phyloP scores from a whole-genome alignment of 73 alveolate species.

The Breviolum minutum region DNA sequence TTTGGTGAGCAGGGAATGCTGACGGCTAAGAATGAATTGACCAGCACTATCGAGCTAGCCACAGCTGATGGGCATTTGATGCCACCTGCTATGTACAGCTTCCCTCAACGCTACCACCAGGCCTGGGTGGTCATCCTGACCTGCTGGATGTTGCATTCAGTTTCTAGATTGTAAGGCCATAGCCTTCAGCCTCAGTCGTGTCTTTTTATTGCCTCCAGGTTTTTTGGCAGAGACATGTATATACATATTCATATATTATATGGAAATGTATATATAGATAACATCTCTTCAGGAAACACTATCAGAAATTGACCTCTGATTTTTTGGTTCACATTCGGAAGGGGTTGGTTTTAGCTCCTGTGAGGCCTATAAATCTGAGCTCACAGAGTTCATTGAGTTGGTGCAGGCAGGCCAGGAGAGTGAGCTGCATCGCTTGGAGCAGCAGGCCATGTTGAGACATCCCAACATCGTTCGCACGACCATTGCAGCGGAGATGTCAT shows the following conservation, averaged over 20 bases:
- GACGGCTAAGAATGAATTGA: slow-evolving; percentile 47
- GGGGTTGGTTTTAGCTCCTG: not conserved
- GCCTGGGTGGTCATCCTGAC: not conserved
- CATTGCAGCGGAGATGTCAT: slow-evolving; percentile 79
- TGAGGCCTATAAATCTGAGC: slow-evolving; percentile 68
- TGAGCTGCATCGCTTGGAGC: slow-evolving; percentile 61
- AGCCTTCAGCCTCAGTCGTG: too few species aligned
- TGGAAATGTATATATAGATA: too few species aligned
- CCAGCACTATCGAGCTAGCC: slow-evolving; percentile 56
- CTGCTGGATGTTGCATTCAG: not conserved
- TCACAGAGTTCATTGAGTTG: slow-evolving; percentile 69
- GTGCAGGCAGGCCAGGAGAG: slow-evolving; percentile 82
- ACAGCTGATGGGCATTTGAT: slow-evolving; percentile 35
- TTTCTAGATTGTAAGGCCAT: too few species aligned
- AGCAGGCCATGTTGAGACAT: slow-evolving; percentile 72
- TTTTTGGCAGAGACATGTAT: not conserved
- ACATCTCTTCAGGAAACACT: not conserved
- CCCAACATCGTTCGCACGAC: slow-evolving; percentile 87
- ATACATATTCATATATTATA: not conserved
- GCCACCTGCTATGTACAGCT: slow-evolving; percentile 55
- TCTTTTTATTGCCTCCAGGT: not conserved
- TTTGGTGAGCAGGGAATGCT: slow-evolving; percentile 77
- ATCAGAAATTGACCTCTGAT: not conserved
- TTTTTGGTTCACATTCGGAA: not conserved
- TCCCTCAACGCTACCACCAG: slow-evolving; percentile 71